These are phyloP conservation scores for Amanita pseudoporphyria DNA, from an alignment of 768 basidiomycete genomes.

Conservation along the genomic window DNA sequence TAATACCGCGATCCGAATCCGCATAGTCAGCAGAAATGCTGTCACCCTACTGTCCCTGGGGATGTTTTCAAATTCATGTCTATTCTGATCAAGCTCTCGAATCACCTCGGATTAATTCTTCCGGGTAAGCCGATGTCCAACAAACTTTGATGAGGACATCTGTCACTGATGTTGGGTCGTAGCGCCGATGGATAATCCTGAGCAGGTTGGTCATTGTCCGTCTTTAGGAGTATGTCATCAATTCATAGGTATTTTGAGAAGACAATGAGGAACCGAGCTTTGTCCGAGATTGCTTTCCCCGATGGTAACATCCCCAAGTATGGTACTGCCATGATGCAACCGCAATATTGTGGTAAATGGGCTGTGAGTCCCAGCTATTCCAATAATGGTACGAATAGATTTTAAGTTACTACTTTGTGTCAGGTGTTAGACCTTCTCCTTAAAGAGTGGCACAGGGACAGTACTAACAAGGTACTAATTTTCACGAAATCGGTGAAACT, in stretches of 20 bases:
- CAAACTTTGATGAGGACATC: not conserved
- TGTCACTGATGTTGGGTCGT: not conserved
- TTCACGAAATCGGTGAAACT: slow-evolving; percentile 92
- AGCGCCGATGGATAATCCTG: slow-evolving; percentile 62
- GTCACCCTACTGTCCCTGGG: slow-evolving; percentile 40
- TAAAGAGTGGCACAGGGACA: slow-evolving; percentile 53
- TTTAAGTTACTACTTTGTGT: not conserved
- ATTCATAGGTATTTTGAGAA: slow-evolving; percentile 10
- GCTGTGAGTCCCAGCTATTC: slow-evolving; percentile 33
- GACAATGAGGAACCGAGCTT: slow-evolving; percentile 43
- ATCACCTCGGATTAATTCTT: slow-evolving; percentile 81
- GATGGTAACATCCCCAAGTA: slow-evolving; percentile 46
- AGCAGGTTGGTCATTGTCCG: slow-evolving; percentile 38
- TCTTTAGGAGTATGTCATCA: not conserved
- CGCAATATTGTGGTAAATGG: slow-evolving; percentile 81
- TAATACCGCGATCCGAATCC: not conserved
- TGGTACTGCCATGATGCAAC: slow-evolving; percentile 50
- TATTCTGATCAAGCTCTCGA: slow-evolving; percentile 79
- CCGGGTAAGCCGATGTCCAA: slow-evolving; percentile 40
- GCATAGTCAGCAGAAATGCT: slow-evolving; percentile 32
- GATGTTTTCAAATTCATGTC: slow-evolving; percentile 72
- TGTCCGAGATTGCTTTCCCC: slow-evolving; percentile 56
- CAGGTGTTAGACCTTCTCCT: slow-evolving; percentile 64
- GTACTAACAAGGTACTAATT: slow-evolving; percentile 79
- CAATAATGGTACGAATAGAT: not conserved